Conservation (phyloP, 495 filamentous ascomycete genomes). For the Xylaria castorea region DNA sequence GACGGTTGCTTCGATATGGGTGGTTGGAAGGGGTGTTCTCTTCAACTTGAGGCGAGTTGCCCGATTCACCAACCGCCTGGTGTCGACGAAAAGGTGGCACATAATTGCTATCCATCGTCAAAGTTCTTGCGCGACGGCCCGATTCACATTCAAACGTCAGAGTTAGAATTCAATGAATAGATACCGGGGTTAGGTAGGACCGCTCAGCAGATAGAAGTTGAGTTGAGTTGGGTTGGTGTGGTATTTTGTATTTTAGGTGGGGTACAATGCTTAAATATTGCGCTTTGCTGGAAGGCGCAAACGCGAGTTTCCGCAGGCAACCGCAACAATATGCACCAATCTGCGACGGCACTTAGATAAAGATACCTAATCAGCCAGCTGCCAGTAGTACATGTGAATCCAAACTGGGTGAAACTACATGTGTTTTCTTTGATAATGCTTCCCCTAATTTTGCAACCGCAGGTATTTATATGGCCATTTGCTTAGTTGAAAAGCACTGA, state of each 20-base stretch:
- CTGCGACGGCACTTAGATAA: background rate
- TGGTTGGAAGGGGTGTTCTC: background rate
- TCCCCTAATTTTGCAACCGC: background rate
- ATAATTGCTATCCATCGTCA: constrained; percentile 2
- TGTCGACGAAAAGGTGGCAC: constrained; percentile 17
- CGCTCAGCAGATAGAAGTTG: background rate
- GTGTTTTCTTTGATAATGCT: too few species aligned
- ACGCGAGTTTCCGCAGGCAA: constrained; percentile 9
- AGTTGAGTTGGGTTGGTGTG: constrained; percentile 4
- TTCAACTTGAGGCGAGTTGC: background rate
- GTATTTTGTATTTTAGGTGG: background rate
- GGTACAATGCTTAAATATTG: background rate
- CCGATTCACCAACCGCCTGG: background rate
- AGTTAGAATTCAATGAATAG: background rate
- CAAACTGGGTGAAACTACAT: too few species aligned
- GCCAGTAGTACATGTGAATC: background rate
- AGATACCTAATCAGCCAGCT: background rate
- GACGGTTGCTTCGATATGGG: background rate
- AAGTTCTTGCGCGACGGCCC: background rate
- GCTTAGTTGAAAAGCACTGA: too few species aligned
- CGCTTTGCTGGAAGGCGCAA: constrained; percentile 7
- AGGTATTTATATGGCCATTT: too few species aligned
- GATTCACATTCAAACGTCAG: background rate
- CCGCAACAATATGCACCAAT: background rate
- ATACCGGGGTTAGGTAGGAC: background rate